Conservation (phyloP, 192 early-diverging fungal species). For the Linnemannia exigua region DNA sequence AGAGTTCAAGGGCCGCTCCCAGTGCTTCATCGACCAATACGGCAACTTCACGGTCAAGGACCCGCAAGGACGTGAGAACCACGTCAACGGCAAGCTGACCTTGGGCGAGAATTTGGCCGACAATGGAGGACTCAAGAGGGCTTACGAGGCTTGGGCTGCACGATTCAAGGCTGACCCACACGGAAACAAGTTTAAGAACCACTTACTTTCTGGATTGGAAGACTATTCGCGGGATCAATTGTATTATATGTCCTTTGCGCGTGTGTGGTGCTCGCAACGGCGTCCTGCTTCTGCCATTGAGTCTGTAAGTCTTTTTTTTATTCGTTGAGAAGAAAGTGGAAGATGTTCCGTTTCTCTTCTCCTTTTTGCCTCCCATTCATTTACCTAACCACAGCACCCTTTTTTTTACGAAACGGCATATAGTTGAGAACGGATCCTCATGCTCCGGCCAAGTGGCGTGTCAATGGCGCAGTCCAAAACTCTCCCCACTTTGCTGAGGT, state of each 20-base stretch:
- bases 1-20: constrained; percentile 64
- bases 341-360: not conserved
- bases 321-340: too few relatives aligned
- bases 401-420: too few relatives aligned
- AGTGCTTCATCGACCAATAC: constrained; percentile 82
- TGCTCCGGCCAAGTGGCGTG: constrained; percentile 73
- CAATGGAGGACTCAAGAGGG: constrained; percentile 72
- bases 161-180: constrained; percentile 42
- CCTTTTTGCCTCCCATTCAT: not conserved
- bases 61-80: constrained; percentile 47
- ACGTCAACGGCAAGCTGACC: constrained; percentile 71
- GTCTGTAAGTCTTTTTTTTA: constrained; percentile 44
- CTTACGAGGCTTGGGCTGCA: constrained; percentile 46
- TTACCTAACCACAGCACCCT: too few relatives aligned
- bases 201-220: constrained; percentile 65
- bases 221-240: constrained; percentile 71
- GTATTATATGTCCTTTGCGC: constrained; percentile 78
- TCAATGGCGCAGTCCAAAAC: constrained; percentile 82
- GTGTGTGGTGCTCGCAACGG: constrained; percentile 73
- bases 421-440: constrained; percentile 77
- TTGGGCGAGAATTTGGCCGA: constrained; percentile 79
- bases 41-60: constrained; percentile 61
- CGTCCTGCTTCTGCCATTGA: constrained; percentile 62
- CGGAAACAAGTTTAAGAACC: constrained; percentile 49
- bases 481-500: constrained; percentile 78